A percentile compares a stretch with the other conserved stretches of the same genome.
Evolutionary conservation across 202 grass and related monocot species (phyloP).

Genomic region (Sporobolus alterniflorus): DNA sequence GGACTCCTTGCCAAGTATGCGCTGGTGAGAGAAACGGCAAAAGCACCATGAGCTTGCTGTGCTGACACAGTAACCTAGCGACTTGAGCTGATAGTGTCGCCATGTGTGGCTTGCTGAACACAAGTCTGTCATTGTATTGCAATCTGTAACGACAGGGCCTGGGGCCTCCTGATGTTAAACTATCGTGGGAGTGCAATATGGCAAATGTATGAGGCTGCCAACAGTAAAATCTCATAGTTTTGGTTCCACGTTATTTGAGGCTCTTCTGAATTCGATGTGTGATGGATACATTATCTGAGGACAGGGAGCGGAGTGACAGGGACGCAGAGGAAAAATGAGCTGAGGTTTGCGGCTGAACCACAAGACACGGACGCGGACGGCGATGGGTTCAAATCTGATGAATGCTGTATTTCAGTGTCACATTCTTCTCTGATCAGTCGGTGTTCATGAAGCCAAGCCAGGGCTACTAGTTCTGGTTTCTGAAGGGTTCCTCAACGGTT

Average conservation of each 20-base stretch:
- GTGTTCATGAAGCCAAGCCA: not conserved
- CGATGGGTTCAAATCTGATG: too few species aligned
- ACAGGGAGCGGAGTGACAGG: not conserved
- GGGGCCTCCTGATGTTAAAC: not conserved
- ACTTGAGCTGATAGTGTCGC: not conserved
- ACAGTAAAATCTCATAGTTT: too few species aligned
- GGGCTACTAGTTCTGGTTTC: not conserved
- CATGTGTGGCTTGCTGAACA: not conserved
- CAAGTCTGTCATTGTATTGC: not conserved
- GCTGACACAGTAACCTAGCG: too few species aligned
- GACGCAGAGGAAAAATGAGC: not conserved
- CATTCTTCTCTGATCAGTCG: not conserved
- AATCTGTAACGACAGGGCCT: not conserved
- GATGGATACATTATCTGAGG: not conserved
- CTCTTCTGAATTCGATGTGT: not conserved
- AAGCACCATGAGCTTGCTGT: conserved; percentile 45
- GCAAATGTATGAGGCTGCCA: not conserved
- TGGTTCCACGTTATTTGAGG: not conserved
- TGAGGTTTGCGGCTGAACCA: not conserved
- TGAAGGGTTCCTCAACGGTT: not conserved
- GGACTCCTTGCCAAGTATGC: conserved; percentile 93
- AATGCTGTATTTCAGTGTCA: not conserved
- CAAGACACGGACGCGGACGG: too few species aligned
- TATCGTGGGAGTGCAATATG: not conserved
- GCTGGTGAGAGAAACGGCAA: conserved; percentile 75